phyloP scores from a whole-genome alignment of 768 basidiomycete species.

The Phanerodontia chrysosporium region DNA sequence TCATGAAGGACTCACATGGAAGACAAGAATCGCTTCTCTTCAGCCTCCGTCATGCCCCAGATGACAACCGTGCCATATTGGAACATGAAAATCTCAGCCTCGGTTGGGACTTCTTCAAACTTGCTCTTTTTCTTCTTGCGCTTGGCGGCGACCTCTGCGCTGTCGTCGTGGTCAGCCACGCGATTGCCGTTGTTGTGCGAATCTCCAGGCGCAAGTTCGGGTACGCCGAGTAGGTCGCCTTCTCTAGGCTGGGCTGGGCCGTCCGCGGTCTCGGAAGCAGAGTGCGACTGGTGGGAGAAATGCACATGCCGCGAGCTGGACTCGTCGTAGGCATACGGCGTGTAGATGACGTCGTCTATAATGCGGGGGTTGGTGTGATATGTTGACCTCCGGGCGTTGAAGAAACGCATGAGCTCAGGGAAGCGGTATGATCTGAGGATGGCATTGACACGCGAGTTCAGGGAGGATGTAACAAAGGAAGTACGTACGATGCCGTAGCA shows the following conservation, averaged over 20 bases:
- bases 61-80: slow-evolving; percentile 93
- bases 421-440: slow-evolving; percentile 73
- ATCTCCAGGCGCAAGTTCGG: slow-evolving; percentile 50
- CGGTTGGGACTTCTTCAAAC: slow-evolving; percentile 60
- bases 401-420: slow-evolving; percentile 83
- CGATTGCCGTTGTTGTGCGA: slow-evolving; percentile 19
- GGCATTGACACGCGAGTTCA: background rate
- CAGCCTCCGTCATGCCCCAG: slow-evolving; percentile 95
- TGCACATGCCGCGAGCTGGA: slow-evolving; percentile 15
- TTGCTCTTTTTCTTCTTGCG: slow-evolving; percentile 55
- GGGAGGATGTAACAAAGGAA: background rate
- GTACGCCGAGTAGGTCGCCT: slow-evolving; percentile 76
- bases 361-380: slow-evolving; percentile 84
- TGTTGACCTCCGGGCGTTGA: slow-evolving; percentile 74
- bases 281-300: slow-evolving; percentile 3
- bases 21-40: slow-evolving; percentile 86
- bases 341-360: slow-evolving; percentile 93
- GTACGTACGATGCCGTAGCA: slow-evolving; percentile 79
- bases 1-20: slow-evolving; percentile 66
- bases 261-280: slow-evolving; percentile 15
- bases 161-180: background rate
- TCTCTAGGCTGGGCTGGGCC: slow-evolving; percentile 28
- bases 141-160: slow-evolving; percentile 19
- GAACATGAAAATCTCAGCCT: slow-evolving; percentile 91
- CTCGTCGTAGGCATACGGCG: slow-evolving; percentile 80